Conservation (phyloP, 2,329 filamentous ascomycete genomes). For the Talaromyces islandicus region DNA sequence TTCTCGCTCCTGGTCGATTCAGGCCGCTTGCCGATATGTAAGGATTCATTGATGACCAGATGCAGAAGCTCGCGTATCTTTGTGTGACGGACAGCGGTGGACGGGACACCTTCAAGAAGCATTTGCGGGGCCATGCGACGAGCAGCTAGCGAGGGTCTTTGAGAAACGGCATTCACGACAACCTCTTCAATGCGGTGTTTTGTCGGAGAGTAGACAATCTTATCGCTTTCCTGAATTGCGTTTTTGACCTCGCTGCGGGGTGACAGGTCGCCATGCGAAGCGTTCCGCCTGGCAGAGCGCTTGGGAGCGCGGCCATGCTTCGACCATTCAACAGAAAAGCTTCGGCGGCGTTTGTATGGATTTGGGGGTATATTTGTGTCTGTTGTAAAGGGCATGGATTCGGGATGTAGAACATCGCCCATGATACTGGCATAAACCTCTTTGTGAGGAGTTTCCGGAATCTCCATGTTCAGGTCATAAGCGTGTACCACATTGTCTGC, state of each 20-base stretch:
- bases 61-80: constrained; percentile 42
- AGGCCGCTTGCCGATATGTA: constrained; percentile 43
- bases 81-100: constrained; percentile 35
- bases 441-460: constrained; percentile 57
- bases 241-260: constrained; percentile 35
- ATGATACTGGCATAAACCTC: constrained; percentile 32
- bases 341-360: constrained; percentile 40
- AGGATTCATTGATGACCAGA: constrained; percentile 42
- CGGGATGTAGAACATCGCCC: constrained; percentile 24
- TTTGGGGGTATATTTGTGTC: constrained; percentile 39
- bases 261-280: constrained; percentile 29
- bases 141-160: constrained; percentile 28
- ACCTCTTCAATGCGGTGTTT: constrained; percentile 33
- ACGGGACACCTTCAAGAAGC: constrained; percentile 27
- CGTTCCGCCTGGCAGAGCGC: constrained; percentile 27
- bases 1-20: constrained; percentile 41
- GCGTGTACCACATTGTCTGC: constrained; percentile 71
- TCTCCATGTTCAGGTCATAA: constrained; percentile 68
- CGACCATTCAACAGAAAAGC: constrained; percentile 31
- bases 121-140: constrained; percentile 30
- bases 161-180: constrained; percentile 32
- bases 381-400: constrained; percentile 31
- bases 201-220: constrained; percentile 31
- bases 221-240: constrained; percentile 38
- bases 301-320: constrained; percentile 27